Evolutionary conservation across 1,139 yeast species (phyloP).

Genomic region (Pichia norvegensis): DNA sequence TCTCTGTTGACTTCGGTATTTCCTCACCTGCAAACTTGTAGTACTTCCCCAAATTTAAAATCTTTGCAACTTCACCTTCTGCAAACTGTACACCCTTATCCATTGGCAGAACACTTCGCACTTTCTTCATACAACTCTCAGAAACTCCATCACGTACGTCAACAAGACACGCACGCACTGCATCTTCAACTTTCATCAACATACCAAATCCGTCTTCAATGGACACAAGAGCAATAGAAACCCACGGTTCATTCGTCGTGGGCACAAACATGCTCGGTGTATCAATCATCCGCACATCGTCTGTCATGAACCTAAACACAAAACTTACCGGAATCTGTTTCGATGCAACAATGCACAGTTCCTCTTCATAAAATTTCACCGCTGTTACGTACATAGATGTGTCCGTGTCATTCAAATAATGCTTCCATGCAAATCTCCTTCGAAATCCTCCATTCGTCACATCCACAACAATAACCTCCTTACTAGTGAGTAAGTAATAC

Average conservation of each 20-base stretch:
- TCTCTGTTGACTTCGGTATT: conserved; percentile 3
- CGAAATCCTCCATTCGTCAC: conserved; percentile 26
- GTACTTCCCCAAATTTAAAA: neutral
- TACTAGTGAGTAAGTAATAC: conserved; percentile 48
- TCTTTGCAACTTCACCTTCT: neutral
- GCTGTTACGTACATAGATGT: conserved; percentile 43
- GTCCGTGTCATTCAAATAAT: conserved; percentile 49
- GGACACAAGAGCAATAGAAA: neutral
- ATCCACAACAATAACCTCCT: conserved; percentile 48
- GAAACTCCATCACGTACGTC: neutral
- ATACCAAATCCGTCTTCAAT: conserved; percentile 12
- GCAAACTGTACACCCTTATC: neutral
- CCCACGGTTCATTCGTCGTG: conserved; percentile 6
- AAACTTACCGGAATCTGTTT: conserved; percentile 36
- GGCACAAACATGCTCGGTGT: conserved; percentile 35
- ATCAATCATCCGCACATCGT: conserved; percentile 33
- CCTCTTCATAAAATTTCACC: conserved; percentile 5
- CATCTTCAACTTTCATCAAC: conserved; percentile 14
- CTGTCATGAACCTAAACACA: conserved; percentile 37
- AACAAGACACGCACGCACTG: neutral
- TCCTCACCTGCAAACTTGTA: neutral
- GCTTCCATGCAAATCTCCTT: conserved; percentile 63
- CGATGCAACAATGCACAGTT: conserved; percentile 29
- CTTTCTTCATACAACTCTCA: neutral
- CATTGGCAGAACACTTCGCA: neutral